Percentiles rank a stretch among this genome's conserved stretches.
Conservation (phyloP, 345 rosid species). For the Syzygium aqueum region DNA sequence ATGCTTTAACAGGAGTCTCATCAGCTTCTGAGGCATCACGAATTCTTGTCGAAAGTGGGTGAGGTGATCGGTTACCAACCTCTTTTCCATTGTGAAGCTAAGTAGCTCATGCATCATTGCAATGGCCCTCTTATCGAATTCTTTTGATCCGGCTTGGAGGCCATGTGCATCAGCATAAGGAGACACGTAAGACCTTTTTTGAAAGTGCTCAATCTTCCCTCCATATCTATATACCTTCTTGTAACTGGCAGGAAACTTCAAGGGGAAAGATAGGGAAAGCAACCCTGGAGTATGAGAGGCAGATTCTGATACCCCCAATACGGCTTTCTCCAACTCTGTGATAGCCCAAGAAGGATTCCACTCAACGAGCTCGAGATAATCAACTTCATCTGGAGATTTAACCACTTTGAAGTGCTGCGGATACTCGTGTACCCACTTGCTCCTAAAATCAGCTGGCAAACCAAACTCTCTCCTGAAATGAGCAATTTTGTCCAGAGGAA, state of each 20-base stretch:
- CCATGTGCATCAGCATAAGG: constrained; percentile 72
- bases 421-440: constrained; percentile 56
- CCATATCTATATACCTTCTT: constrained; percentile 67
- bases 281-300: constrained; percentile 44
- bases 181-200: constrained; percentile 67
- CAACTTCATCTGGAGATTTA: constrained; percentile 29
- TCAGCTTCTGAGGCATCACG: constrained; percentile 88
- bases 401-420: constrained; percentile 61
- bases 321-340: constrained; percentile 73
- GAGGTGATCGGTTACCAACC: constrained; percentile 84
- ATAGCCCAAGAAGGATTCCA: constrained; percentile 86
- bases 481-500: constrained; percentile 57
- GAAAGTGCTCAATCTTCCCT: constrained; percentile 81
- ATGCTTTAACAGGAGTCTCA: constrained; percentile 89
- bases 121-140: constrained; percentile 85
- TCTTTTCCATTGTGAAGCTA: constrained; percentile 80
- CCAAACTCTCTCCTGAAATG: constrained; percentile 84
- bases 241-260: constrained; percentile 68
- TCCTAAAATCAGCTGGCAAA: constrained; percentile 64
- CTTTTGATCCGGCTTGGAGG: constrained; percentile 66
- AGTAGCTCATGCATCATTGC: constrained; percentile 85
- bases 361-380: constrained; percentile 57
- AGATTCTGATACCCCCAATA: constrained; percentile 22
- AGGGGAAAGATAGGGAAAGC: constrained; percentile 65
- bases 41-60: constrained; percentile 74